Evolutionary conservation across 768 basidiomycete species (phyloP).

Genomic region (Trametes maxima): DNA sequence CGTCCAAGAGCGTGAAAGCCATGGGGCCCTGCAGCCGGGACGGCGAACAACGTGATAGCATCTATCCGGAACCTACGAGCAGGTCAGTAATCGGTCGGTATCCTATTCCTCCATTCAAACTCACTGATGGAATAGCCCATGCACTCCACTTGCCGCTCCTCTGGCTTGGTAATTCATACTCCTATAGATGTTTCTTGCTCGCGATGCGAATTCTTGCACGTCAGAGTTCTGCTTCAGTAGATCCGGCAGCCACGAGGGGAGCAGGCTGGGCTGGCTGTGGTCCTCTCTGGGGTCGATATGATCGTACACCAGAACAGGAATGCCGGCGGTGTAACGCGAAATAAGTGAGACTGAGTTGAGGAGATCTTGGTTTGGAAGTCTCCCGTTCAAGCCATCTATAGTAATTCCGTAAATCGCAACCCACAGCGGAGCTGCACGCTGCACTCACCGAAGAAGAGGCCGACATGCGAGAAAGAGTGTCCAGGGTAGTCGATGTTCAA

Average conservation of each 20-base stretch:
- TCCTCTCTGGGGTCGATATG: conserved; percentile 57
- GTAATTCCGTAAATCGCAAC: background rate
- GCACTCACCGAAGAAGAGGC: conserved; percentile 85
- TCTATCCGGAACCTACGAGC: conserved; percentile 84
- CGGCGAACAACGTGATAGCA: conserved; percentile 86
- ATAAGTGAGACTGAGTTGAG: conserved; percentile 81
- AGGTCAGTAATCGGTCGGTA: background rate
- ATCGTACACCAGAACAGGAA: conserved; percentile 83
- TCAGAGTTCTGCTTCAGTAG: conserved; percentile 44
- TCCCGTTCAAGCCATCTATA: conserved; percentile 92
- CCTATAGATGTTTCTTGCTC: conserved; percentile 66
- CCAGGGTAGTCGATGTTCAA: conserved; percentile 94
- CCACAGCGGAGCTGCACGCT: background rate
- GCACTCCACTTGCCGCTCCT: conserved; percentile 84
- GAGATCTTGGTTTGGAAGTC: conserved; percentile 94
- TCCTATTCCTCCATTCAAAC: conserved; percentile 24
- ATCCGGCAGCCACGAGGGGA: conserved; percentile 51
- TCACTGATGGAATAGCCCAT: conserved; percentile 88
- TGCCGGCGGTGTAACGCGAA: conserved; percentile 68
- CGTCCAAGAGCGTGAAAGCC: conserved; percentile 93
- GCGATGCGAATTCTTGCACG: conserved; percentile 55
- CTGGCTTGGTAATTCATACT: conserved; percentile 76
- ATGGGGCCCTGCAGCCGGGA: conserved; percentile 89
- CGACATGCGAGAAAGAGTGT: conserved; percentile 94
- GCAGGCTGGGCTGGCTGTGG: conserved; percentile 32